A percentile compares a stretch with the other conserved stretches of the same genome.
Evolutionary conservation across 2,329 filamentous ascomycete species (phyloP).

Genomic region (Sphaerostilbella broomeana): DNA sequence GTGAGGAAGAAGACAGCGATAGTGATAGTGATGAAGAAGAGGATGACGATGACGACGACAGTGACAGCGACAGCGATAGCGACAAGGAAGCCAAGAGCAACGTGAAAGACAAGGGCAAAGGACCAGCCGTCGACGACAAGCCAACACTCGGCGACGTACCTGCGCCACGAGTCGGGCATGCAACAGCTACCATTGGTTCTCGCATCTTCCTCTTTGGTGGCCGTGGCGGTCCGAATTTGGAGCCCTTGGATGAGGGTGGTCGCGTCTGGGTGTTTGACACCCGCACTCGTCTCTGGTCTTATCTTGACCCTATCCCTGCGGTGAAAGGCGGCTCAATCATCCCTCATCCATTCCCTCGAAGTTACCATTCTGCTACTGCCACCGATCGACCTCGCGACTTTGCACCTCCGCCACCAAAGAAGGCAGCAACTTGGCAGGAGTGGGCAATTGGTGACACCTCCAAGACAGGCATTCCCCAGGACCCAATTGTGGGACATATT

Average conservation of each 20-base stretch:
- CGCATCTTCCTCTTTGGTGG: slow-evolving; percentile 79
- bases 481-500: slow-evolving; percentile 50
- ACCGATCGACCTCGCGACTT: slow-evolving; percentile 52
- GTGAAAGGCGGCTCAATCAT: slow-evolving; percentile 35
- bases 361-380: slow-evolving; percentile 60
- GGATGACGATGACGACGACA: slow-evolving; percentile 1
- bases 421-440: slow-evolving; percentile 44
- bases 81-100: slow-evolving; percentile 12
- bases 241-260: slow-evolving; percentile 66
- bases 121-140: slow-evolving; percentile 22
- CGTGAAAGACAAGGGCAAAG: slow-evolving; percentile 35
- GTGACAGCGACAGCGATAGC: slow-evolving; percentile 2
- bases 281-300: slow-evolving; percentile 55
- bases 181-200: slow-evolving; percentile 59
- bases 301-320: slow-evolving; percentile 49
- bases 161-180: slow-evolving; percentile 63
- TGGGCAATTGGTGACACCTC: slow-evolving; percentile 51
- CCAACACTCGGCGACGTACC: slow-evolving; percentile 45
- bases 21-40: slow-evolving; percentile 4
- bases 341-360: slow-evolving; percentile 55
- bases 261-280: slow-evolving; percentile 72
- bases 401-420: slow-evolving; percentile 26
- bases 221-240: slow-evolving; percentile 61
- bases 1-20: slow-evolving; percentile 4
- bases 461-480: slow-evolving; percentile 52